Evolutionary conservation across 805 yeast genomes (phyloP).

Genomic region (Wickerhamomyces canadensis): DNA sequence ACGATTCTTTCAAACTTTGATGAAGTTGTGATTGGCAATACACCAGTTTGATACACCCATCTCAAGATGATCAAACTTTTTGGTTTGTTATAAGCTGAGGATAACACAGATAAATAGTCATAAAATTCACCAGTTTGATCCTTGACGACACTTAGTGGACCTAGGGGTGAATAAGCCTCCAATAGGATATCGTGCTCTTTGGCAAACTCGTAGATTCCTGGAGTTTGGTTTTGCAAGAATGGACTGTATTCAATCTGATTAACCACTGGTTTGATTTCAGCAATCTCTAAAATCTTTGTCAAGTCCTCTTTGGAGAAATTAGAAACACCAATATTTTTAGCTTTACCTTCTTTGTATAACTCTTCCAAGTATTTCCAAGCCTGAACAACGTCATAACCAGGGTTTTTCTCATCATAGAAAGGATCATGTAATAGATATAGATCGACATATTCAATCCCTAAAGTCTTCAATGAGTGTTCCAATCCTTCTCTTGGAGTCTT

Average conservation of each 20-base stretch:
- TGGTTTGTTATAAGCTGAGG: conserved; percentile 53
- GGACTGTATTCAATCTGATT: conserved; percentile 67
- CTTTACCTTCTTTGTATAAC: conserved; percentile 44
- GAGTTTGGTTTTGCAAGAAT: conserved; percentile 62
- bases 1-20: conserved; percentile 48
- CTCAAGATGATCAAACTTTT: conserved; percentile 61
- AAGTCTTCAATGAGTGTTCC: conserved; percentile 30
- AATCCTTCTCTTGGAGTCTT: conserved; percentile 37
- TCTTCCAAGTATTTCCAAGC: conserved; percentile 51
- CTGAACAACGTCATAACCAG: conserved; percentile 36
- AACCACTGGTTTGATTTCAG: conserved; percentile 44
- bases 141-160: conserved; percentile 49
- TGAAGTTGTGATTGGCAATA: conserved; percentile 73
- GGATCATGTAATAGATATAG: conserved; percentile 49
- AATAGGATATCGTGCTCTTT: conserved; percentile 43
- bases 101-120: conserved; percentile 36
- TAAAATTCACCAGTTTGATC: conserved; percentile 35
- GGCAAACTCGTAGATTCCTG: conserved; percentile 47
- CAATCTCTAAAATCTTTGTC: conserved; percentile 33
- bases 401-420: conserved; percentile 25
- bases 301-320: conserved; percentile 46
- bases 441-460: conserved; percentile 44
- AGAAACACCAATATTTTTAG: conserved; percentile 56
- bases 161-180: conserved; percentile 67
- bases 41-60: conserved; percentile 62